Evolutionary conservation across 139 green algal genomes (phyloP).

Genomic region (Pseudopediastrum boryanum): DNA sequence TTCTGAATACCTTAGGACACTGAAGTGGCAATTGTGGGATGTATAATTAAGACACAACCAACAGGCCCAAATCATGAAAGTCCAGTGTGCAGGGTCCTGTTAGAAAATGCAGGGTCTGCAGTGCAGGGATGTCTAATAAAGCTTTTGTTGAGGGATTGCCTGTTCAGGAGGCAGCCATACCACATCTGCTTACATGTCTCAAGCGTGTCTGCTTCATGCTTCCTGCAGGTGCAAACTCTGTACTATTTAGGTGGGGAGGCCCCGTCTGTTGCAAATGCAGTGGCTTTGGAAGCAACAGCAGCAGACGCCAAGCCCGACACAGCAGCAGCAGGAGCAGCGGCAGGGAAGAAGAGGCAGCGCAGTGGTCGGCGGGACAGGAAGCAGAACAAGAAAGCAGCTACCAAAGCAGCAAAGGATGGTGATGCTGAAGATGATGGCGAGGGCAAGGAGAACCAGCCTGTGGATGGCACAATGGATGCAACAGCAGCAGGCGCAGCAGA

Average conservation of each 20-base stretch:
- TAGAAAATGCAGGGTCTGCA: too few species aligned
- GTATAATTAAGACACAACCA: too few species aligned
- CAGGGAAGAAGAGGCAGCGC: not conserved
- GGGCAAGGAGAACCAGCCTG: conserved; percentile 12
- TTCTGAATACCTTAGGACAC: too few species aligned
- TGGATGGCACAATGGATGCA: conserved; percentile 23
- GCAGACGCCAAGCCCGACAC: too few species aligned
- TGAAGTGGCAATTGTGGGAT: too few species aligned
- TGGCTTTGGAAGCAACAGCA: too few species aligned
- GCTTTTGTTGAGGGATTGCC: too few species aligned
- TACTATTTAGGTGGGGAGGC: conserved; percentile 43
- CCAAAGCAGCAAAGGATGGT: not conserved
- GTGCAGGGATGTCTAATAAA: too few species aligned
- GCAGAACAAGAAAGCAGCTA: conserved; percentile 14
- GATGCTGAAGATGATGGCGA: conserved; percentile 7
- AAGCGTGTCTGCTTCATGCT: not conserved
- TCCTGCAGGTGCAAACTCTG: conserved; percentile 58
- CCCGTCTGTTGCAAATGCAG: not conserved
- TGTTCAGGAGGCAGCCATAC: too few species aligned
- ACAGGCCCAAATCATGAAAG: too few species aligned
- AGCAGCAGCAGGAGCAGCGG: conserved; percentile 1
- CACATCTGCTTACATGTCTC: too few species aligned
- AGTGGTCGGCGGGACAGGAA: conserved; percentile 8
- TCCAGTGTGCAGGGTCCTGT: too few species aligned
- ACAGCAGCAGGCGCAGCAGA: not conserved